Evolutionary conservation across 331 rosid species (phyloP).

Genomic region (Arachis monticola): DNA sequence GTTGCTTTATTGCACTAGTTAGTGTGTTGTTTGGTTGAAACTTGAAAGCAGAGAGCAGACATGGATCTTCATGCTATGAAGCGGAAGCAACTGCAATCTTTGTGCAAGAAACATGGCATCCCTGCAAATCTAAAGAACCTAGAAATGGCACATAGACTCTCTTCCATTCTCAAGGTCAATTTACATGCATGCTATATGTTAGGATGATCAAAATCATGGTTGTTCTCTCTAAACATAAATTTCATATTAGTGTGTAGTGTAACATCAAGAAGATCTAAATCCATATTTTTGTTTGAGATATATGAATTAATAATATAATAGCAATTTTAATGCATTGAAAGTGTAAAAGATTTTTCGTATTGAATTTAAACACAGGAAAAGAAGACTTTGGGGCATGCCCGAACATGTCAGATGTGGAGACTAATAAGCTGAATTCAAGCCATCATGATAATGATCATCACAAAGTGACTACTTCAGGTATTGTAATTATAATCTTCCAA

Average conservation of each 20-base stretch:
- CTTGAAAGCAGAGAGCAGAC: not conserved
- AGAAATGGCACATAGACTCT: slow-evolving; percentile 42
- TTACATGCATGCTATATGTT: too few relatives aligned
- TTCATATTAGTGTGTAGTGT: too few relatives aligned
- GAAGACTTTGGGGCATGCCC: not conserved
- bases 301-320: too few relatives aligned
- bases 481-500: not conserved
- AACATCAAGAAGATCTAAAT: too few relatives aligned
- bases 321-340: too few relatives aligned
- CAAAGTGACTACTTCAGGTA: not conserved
- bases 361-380: not conserved
- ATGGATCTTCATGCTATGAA: slow-evolving; percentile 45
- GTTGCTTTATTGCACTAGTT: not conserved
- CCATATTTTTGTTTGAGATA: too few relatives aligned
- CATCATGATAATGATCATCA: not conserved
- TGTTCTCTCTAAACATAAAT: too few relatives aligned
- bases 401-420: not conserved
- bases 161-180: slow-evolving; percentile 38
- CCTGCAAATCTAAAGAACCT: slow-evolving; percentile 46
- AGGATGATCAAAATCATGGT: too few relatives aligned
- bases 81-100: slow-evolving; percentile 46
- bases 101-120: slow-evolving; percentile 52
- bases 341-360: not conserved
- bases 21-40: not conserved
- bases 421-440: not conserved